These are phyloP conservation scores for Quercus dentata DNA, from an alignment of 306 rosid species.

Conservation along the genomic window DNA sequence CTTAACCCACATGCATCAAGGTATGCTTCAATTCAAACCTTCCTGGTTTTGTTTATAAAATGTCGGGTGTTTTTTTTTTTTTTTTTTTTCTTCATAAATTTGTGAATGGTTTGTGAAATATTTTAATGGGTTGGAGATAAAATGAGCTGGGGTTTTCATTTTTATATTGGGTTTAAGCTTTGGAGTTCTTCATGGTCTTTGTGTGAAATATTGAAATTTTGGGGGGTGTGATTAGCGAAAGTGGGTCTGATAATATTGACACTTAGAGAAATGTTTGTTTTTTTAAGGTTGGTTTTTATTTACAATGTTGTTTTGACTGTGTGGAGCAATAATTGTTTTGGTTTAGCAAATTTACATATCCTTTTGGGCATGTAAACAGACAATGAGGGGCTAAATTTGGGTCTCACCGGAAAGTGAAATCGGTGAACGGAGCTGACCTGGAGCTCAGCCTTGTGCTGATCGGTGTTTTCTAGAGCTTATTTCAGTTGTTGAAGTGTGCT, in stretches of 20 bases:
- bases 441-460: too few relatives aligned
- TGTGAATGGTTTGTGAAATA: constrained; percentile 12
- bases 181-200: constrained; percentile 23
- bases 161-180: constrained; percentile 26
- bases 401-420: too few relatives aligned
- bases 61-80: background rate
- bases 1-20: constrained; percentile 46
- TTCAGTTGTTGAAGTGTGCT: too few relatives aligned
- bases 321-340: constrained; percentile 9
- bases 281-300: background rate
- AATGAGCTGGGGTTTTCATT: constrained; percentile 16
- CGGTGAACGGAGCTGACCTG: too few relatives aligned
- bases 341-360: constrained; percentile 9
- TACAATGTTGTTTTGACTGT: constrained; percentile 4
- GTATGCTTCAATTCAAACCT: constrained; percentile 38
- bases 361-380: background rate
- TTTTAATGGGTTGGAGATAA: constrained; percentile 33
- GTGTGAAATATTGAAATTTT: constrained; percentile 1
- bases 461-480: too few relatives aligned
- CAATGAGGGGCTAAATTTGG: too few relatives aligned
- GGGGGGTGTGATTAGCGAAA: constrained; percentile 4
- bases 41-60: constrained; percentile 10
- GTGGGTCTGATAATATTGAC: constrained; percentile 12
- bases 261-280: constrained; percentile 19
- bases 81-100: background rate